Percentiles rank a stretch among this genome's conserved stretches.
phyloP scores from a whole-genome alignment of 2,329 filamentous ascomycete genomes.

The Paraphoma chrysanthemicola region DNA sequence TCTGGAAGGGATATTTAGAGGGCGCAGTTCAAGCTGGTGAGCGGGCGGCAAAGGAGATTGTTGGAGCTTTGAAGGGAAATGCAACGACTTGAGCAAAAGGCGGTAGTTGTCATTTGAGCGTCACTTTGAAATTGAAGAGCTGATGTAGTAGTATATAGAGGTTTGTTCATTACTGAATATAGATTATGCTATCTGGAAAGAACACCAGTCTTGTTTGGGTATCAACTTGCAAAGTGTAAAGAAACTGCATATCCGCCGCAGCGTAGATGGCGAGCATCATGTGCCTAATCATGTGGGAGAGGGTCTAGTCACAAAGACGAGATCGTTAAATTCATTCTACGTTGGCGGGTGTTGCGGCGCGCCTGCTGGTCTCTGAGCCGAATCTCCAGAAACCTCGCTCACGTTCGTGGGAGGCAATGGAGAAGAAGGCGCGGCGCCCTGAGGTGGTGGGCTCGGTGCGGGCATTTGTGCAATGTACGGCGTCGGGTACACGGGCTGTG shows the following conservation, averaged over 20 bases:
- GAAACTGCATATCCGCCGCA: not conserved
- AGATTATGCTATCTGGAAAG: not conserved
- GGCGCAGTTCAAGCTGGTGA: too few species aligned
- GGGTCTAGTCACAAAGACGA: conserved; percentile 22
- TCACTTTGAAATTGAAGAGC: too few species aligned
- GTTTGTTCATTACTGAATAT: not conserved
- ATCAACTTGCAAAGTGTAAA: not conserved
- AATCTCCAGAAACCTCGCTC: conserved; percentile 2
- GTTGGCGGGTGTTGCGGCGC: conserved; percentile 8
- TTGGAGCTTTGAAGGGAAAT: too few species aligned
- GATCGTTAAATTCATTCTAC: conserved; percentile 22
- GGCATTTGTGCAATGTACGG: conserved; percentile 3
- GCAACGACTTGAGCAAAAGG: too few species aligned
- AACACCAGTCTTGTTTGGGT: not conserved
- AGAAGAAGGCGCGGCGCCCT: conserved; percentile 2
- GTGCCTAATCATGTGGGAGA: too few species aligned
- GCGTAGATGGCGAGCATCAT: too few species aligned
- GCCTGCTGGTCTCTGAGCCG: conserved; percentile 1
- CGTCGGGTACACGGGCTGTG: conserved; percentile 20
- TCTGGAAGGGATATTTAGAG: too few species aligned
- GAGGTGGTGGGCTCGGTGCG: conserved; percentile 9
- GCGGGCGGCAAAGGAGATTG: too few species aligned
- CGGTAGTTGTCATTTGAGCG: too few species aligned
- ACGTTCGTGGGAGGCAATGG: not conserved
- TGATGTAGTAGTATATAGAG: not conserved